Evolutionary conservation across 2,329 filamentous ascomycete species (phyloP).

Genomic region (Sarocladium brachiariae): DNA sequence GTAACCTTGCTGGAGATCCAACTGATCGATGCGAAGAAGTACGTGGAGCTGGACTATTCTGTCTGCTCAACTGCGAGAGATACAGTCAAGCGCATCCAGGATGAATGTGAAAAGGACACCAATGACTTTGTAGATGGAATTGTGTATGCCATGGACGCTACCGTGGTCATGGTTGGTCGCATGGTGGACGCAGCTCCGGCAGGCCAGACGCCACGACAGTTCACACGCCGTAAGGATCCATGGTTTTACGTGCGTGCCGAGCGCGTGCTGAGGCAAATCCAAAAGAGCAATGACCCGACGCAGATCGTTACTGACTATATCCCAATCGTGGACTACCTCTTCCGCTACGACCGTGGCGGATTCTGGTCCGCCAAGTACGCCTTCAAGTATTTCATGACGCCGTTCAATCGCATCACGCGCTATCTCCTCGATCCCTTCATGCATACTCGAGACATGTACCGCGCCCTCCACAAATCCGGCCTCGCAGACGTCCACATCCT

Average conservation of each 20-base stretch:
- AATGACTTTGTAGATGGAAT: conserved; percentile 66
- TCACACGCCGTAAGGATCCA: conserved; percentile 54
- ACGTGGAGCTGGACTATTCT: conserved; percentile 52
- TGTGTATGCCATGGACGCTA: conserved; percentile 47
- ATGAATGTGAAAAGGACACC: conserved; percentile 29
- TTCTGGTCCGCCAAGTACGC: conserved; percentile 62
- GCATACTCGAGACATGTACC: conserved; percentile 59
- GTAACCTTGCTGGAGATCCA: conserved; percentile 57
- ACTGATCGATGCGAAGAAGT: conserved; percentile 46
- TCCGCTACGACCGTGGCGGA: conserved; percentile 62
- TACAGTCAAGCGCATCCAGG: conserved; percentile 36
- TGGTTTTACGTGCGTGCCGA: conserved; percentile 70
- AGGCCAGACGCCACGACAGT: conserved; percentile 30
- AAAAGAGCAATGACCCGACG: conserved; percentile 12
- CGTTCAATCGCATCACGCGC: conserved; percentile 58
- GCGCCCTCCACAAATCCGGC: conserved; percentile 55
- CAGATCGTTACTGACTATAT: conserved; percentile 42
- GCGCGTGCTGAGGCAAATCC: conserved; percentile 26
- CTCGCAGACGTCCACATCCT: conserved; percentile 55
- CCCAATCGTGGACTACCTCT: conserved; percentile 59
- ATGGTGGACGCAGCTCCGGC: conserved; percentile 41
- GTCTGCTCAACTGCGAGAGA: conserved; percentile 33
- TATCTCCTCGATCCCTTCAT: conserved; percentile 55
- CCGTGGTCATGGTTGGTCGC: conserved; percentile 55
- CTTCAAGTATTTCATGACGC: conserved; percentile 57